These are phyloP conservation scores for Dactylellina cionopaga DNA, from an alignment of 2,329 filamentous ascomycete species.

Conservation along the genomic window DNA sequence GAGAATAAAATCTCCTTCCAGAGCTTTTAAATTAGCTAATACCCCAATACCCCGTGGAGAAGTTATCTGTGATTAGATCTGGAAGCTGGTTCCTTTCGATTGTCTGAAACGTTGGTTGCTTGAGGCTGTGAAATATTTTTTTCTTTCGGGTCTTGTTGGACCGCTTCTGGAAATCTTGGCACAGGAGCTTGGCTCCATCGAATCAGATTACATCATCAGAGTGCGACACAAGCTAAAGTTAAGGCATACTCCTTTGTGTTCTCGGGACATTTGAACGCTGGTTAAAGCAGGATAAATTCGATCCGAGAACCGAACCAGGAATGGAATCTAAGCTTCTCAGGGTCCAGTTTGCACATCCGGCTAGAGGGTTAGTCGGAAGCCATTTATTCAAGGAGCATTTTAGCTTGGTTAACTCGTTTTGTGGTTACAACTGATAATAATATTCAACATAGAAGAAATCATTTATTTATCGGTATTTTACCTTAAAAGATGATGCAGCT, in stretches of 20 bases:
- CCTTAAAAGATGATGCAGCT: too few species aligned
- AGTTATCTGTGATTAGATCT: constrained; percentile 2
- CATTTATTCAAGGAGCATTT: background rate
- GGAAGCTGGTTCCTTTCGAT: constrained; percentile 26
- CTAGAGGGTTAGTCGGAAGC: background rate
- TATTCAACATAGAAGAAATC: too few species aligned
- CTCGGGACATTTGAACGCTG: constrained; percentile 9
- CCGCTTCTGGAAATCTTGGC: constrained; percentile 28
- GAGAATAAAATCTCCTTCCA: constrained; percentile 16
- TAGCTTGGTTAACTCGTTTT: background rate
- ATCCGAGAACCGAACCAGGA: constrained; percentile 20
- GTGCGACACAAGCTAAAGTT: background rate
- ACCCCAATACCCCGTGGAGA: constrained; percentile 46
- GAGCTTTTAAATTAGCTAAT: background rate
- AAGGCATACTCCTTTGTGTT: constrained; percentile 7
- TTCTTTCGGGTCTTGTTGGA: background rate
- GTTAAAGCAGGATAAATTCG: constrained; percentile 12
- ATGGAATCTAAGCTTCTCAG: background rate
- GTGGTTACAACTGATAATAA: too few species aligned
- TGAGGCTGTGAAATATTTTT: constrained; percentile 12
- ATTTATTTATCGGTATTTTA: too few species aligned
- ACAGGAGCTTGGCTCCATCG: constrained; percentile 9
- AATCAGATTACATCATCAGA: constrained; percentile 14
- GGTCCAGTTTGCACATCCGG: constrained; percentile 7
- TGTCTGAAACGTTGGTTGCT: background rate